Base-by-base conservation (phyloP, 2,329 filamentous ascomycete species). In the Diaporthe batatas region DNA sequence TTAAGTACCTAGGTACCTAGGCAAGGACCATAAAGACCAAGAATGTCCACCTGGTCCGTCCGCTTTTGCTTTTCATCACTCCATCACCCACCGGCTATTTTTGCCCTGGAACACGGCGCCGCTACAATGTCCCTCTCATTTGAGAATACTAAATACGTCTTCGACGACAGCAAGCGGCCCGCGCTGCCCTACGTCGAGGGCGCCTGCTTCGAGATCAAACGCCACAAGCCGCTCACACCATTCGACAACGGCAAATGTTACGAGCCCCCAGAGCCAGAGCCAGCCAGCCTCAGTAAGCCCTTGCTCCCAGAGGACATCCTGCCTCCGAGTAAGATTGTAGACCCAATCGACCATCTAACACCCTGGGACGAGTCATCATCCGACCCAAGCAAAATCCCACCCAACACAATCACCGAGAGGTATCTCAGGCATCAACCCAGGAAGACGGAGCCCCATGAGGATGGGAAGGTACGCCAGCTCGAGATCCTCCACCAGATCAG, bases 131-230 rank as follows among this genome's bases (percentile, higher is more conserved):
- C 58, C 58, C 14, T 11, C 58, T 47, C n/a, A 23, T 47, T 47
- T 47, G 44, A 47, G 6, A 18, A 47, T 14, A 6, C 1, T 7
- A 47, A 47, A 14, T 44, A 47, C 23, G 23, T 44, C 39, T 62
- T 64, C 44, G 58, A 64, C 25, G 58, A 64, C 39, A 10, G 11
- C 10, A 64, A 64, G 23, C 21, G 44, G 18, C 44, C 44, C 44
- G 7, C 16, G 1, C 16, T 47, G 44, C 44, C 44, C 44, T 47
- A 47, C 8, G 18, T 47, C 6, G 18, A 6, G 6, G 7, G 18
- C 18, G 44, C 44, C 18, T 47, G 44, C 44, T 47, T 47, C 18
- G 18, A 47, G 7, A n/a, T 47, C 44, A 21, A n/a, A n/a, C 44
- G 44, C 21, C 44, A 47, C 7, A 8, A 47, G 18, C 44, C 18